These are phyloP conservation scores for Beauveria sp. DNA, from an alignment of 2,329 filamentous ascomycete species.

Conservation along the genomic window DNA sequence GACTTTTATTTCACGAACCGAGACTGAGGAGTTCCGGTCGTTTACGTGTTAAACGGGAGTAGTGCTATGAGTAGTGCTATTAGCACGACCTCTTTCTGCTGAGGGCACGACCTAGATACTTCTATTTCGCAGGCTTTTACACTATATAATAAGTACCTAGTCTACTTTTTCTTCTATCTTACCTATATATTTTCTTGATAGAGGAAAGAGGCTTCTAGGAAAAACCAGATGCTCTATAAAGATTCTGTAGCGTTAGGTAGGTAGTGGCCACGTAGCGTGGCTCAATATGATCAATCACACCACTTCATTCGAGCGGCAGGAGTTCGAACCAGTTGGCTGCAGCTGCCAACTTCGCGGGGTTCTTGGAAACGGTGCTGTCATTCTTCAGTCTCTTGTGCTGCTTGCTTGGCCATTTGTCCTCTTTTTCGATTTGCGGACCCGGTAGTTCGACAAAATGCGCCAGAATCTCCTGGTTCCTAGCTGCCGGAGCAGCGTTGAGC, in stretches of 20 bases:
- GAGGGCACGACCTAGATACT: too few relatives aligned
- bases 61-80: too few relatives aligned
- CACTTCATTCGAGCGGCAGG: neutral
- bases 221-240: too few relatives aligned
- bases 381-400: neutral
- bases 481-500: neutral
- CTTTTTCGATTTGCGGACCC: neutral
- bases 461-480: neutral
- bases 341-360: neutral
- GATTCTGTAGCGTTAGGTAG: neutral
- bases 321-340: conserved; percentile 4
- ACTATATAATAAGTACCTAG: too few relatives aligned
- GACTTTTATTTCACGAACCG: too few relatives aligned
- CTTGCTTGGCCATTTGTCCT: neutral
- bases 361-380: neutral
- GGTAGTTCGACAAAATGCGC: conserved; percentile 15
- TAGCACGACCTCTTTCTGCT: too few relatives aligned
- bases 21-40: too few relatives aligned
- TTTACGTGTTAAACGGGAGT: neutral
- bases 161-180: too few relatives aligned
- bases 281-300: neutral
- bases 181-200: too few relatives aligned
- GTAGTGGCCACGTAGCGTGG: neutral
- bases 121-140: too few relatives aligned
- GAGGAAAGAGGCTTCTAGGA: too few relatives aligned